A percentile compares a stretch with the other conserved stretches of the same genome.
Conservation (phyloP, 73 alveolate species). For the Paramecium tetraurelia region DNA sequence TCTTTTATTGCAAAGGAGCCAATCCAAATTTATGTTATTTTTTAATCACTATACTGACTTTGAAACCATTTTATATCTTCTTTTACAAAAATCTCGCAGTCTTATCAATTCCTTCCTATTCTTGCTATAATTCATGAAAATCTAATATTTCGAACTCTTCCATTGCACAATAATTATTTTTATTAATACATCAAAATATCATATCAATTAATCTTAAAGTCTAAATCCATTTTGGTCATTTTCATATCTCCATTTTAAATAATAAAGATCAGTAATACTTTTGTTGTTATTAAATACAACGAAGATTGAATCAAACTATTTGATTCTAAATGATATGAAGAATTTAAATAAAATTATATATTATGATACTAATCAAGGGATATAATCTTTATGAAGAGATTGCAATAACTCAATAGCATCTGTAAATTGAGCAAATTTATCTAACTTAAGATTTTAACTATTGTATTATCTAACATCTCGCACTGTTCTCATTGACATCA, state of each 20-base stretch:
- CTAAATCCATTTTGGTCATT: neutral
- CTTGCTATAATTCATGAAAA: neutral
- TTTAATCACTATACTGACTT: neutral
- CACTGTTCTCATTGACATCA: neutral
- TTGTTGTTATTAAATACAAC: too few species aligned
- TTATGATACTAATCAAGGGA: conserved; percentile 14
- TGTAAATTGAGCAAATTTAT: neutral
- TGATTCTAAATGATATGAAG: neutral
- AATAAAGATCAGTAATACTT: neutral
- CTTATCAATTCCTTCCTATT: neutral
- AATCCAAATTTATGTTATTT: neutral
- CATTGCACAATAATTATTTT: neutral
- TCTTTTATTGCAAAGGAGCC: conserved; percentile 18
- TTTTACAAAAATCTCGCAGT: neutral
- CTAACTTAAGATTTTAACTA: conserved; percentile 10
- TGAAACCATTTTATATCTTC: neutral
- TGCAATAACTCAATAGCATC: conserved; percentile 36
- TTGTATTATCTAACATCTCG: conserved; percentile 7
- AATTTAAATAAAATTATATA: neutral
- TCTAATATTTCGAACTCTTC: conserved; percentile 45
- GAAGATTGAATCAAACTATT: too few species aligned
- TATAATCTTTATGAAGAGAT: neutral
- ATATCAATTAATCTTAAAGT: neutral
- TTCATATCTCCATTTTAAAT: neutral
- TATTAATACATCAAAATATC: neutral